Conservation (phyloP, 179 eudicot species). For the Carnegiea gigantea region DNA sequence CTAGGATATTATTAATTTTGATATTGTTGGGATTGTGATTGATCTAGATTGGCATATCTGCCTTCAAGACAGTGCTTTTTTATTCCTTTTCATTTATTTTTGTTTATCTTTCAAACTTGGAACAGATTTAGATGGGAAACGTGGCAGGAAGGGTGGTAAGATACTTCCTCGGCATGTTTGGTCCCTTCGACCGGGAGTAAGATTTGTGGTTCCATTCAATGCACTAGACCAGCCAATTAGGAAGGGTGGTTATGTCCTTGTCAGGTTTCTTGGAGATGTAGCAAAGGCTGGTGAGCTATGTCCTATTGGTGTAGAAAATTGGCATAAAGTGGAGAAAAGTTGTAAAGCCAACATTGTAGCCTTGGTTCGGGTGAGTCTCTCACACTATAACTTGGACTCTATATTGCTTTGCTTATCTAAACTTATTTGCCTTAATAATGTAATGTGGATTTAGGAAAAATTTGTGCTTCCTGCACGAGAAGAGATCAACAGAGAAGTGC, state of each 20-base stretch:
- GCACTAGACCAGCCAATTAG: constrained; percentile 6
- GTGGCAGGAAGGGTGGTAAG: constrained; percentile 41
- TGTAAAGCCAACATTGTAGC: neutral
- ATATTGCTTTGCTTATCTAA: neutral
- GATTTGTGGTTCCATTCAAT: constrained; percentile 11
- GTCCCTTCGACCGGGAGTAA: neutral
- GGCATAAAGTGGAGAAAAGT: constrained; percentile 10
- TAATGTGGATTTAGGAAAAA: neutral
- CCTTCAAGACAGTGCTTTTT: neutral
- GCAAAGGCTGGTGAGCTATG: constrained; percentile 9
- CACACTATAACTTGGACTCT: neutral
- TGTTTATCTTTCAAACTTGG: neutral
- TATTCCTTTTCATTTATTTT: neutral
- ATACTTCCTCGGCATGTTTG: constrained; percentile 21
- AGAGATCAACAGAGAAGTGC: neutral
- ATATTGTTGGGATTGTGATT: neutral
- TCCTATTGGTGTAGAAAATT: constrained; percentile 10
- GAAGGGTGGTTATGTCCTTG: constrained; percentile 8
- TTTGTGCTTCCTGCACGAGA: constrained; percentile 9
- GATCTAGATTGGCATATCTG: neutral
- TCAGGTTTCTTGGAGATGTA: constrained; percentile 15
- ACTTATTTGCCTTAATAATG: no score
- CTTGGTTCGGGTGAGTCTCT: constrained; percentile 2
- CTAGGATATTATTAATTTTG: neutral
- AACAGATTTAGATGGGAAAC: constrained; percentile 36